Base-by-base conservation (phyloP, 345 rosid species). In the Angophora floribunda region DNA sequence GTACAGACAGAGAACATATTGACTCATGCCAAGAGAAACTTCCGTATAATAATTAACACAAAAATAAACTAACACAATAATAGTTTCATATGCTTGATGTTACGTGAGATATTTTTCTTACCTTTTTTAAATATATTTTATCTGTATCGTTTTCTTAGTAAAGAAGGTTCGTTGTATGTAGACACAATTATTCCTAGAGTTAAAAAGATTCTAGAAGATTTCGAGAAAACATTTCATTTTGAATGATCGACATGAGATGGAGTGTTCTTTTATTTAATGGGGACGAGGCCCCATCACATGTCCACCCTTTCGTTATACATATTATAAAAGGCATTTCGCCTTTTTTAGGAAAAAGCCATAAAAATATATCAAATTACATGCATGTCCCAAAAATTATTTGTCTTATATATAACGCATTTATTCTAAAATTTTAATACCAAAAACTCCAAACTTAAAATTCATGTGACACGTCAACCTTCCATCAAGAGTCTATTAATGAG, bases 391-490 rank as follows among this genome's bases (percentile, higher is more conserved):
- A 63, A 63, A 30, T 2, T n/a, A 63, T 63, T 63, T 63, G 5
- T 51, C 13, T 17, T 51, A n/a, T 51, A 14, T 51, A 7, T 14
- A 51, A 51, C 1, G 4, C 52, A 51, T 14, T 51, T 13, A 51
- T 13, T 17, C 15, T 4, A 51, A 51, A 1, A 13, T 51, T 51
- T 63, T 28, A n/a, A 63, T 1, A 6, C 7, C 0, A 63, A 61
- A 63, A 28, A 63, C n/a, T 2, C 17, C 0, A 63, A 63, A 63
- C 32, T 28, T 63, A 1, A 26, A 13, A 36, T 8, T n/a, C 2
- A 63, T n/a, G 7, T 0, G 36, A 63, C 17, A 13, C 30, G 6
- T 63, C 13, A n/a, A 63, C 4, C 9, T 1, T 63, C 2, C 4
- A 13, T 14, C 15, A 51, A 51, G 17, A 51, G 15, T 10, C 6